Evolutionary conservation across 768 basidiomycete genomes (phyloP), one percentile per base, ranked within the genome.

Genomic region (Daedaleopsis sinensis): DNA sequence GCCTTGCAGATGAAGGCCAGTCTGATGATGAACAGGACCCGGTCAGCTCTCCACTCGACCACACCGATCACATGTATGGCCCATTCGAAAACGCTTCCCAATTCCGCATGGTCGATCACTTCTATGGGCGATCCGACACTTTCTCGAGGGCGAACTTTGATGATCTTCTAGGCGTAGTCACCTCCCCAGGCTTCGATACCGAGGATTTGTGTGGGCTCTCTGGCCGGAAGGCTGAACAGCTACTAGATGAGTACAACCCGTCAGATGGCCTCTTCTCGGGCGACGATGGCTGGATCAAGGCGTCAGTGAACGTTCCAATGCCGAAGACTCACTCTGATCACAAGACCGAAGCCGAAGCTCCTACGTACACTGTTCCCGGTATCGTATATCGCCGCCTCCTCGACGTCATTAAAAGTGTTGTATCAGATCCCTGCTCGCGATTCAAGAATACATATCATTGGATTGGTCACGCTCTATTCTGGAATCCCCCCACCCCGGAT

Each of bases 91-190:
- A 67, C 50, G 23, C 38, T 10, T 59, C 72, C 0, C 55, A 57
- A 3, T 73, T 68, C 27, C 68, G 70, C 1, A 70, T 73, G 11
- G 61, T 70, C 62, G 21, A 62, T 5, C 76, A 76, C 73, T 60
- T 64, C 4, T 73, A 72, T 24, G 64, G 66, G 10, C 65, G 71
- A 0, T 70, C 67, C 2, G 66, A 53, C 12, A 52, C 39, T 0
- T 76, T 77, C 48, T 75, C 75, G 1, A 47, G 55, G 9, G 37
- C 27, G 0, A 71, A 76, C 27, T 50, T 73, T 1, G 55, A 76
- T 16, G 52, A 51, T 0, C 67, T 79, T 0, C 67, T 73, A 9
- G 59, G 52, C 19, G 32, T 48, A 1, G 42, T 62, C 19, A 5
- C 10, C 0, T 52, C 57, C 15, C 1, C 19, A 1, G 56, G 57